Evolutionary conservation across 2,329 filamentous ascomycete genomes (phyloP).

Genomic region (Penicillium sp.): DNA sequence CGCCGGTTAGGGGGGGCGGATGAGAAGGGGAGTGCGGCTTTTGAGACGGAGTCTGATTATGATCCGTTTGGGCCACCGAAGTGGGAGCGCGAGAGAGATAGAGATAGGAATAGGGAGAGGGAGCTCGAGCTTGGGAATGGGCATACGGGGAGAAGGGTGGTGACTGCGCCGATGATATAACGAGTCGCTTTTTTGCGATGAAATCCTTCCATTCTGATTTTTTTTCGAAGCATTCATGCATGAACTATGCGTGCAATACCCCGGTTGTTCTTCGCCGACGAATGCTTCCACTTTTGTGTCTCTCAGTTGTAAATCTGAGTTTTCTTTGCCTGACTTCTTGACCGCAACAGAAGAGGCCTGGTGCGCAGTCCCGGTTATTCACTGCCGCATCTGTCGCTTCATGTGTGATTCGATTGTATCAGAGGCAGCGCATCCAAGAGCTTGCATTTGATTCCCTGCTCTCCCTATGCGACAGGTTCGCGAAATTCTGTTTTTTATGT

Average conservation of each 20-base stretch:
- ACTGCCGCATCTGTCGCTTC: neutral
- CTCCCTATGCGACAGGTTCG: neutral
- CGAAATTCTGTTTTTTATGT: neutral
- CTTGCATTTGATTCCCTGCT: neutral
- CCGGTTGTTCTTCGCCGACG: neutral
- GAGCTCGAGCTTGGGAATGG: slow-evolving; percentile 9
- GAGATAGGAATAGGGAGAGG: slow-evolving; percentile 25
- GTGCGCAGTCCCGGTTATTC: too few species aligned
- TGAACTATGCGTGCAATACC: neutral
- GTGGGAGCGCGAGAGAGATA: slow-evolving; percentile 31
- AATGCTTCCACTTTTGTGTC: neutral
- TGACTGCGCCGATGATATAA: slow-evolving; percentile 39
- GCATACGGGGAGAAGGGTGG: slow-evolving; percentile 20
- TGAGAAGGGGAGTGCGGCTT: slow-evolving; percentile 25
- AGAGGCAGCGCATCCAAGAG: neutral
- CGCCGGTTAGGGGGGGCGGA: slow-evolving; percentile 21
- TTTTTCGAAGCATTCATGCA: neutral
- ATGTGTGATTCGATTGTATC: too few species aligned
- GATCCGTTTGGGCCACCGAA: slow-evolving; percentile 31
- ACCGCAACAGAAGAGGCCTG: neutral
- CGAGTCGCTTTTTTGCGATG: neutral
- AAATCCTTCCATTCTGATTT: neutral
- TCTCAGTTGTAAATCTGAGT: neutral
- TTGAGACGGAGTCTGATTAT: slow-evolving; percentile 35
- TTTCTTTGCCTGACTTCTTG: neutral